Evolutionary conservation across 805 yeast genomes (phyloP).

Genomic region (Lachancea mirantina): DNA sequence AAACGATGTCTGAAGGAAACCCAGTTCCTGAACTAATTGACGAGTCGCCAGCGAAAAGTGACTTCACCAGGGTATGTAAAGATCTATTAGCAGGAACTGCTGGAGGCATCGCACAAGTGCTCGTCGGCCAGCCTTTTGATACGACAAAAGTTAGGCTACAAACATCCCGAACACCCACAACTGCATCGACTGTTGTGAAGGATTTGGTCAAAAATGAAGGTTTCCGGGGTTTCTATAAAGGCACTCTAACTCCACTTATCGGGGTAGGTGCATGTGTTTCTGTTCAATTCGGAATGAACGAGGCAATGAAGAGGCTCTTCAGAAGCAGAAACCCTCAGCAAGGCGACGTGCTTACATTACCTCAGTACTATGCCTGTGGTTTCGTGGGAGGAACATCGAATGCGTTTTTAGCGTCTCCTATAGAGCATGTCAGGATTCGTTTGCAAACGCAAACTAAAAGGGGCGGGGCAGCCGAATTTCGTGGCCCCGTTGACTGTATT

Average conservation of each 20-base stretch:
- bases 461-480: constrained; percentile 41
- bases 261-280: constrained; percentile 99
- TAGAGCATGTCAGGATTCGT: constrained; percentile 90
- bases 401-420: constrained; percentile 84
- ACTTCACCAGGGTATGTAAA: constrained; percentile 43
- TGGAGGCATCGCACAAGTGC: constrained; percentile 94
- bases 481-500: constrained; percentile 44
- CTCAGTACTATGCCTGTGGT: constrained; percentile 78
- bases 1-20: constrained; percentile 30
- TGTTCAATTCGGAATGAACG: constrained; percentile 91
- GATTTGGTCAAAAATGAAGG: constrained; percentile 76
- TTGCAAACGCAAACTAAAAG: constrained; percentile 66
- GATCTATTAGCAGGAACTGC: constrained; percentile 87
- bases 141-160: constrained; percentile 91
- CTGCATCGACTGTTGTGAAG: constrained; percentile 68
- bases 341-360: constrained; percentile 39
- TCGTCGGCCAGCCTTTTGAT: constrained; percentile 94
- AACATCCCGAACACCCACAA: constrained; percentile 69
- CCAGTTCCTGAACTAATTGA: constrained; percentile 30
- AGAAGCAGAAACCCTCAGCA: constrained; percentile 33
- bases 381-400: constrained; percentile 89
- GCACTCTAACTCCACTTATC: constrained; percentile 84
- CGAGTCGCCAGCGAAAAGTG: constrained; percentile 20
- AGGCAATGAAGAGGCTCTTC: constrained; percentile 81
- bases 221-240: constrained; percentile 78